Evolutionary conservation across 1,284 basidiomycete genomes (phyloP), one percentile per base, ranked within the genome.

Genomic region (Entoloma clypeatum): DNA sequence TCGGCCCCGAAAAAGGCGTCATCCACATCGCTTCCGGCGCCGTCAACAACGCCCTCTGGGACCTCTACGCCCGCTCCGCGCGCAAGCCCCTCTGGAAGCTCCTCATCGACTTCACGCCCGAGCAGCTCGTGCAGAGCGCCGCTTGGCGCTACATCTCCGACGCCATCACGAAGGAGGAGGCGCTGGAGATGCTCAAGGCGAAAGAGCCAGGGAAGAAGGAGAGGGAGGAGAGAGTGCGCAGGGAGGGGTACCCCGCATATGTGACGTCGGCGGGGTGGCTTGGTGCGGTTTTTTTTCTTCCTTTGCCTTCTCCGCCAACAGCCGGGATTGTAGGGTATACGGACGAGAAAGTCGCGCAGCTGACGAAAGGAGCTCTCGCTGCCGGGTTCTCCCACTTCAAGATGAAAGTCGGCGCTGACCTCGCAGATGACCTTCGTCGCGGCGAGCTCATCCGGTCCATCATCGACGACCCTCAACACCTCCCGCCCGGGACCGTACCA

Each of bases 341-440:
- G 21, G 92, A 97, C 58, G 92, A 93, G 58, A 97, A 97, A 62
- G 81, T 97, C 33, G 78, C 81, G 3, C 77, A 81, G 11, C 75
- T 98, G 40, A 96, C 91, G 2, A 84, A 83, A 56, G 87, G 90
- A 59, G 89, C 92, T 21, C 74, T 98, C 39, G 65, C 74, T 18
- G 80, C 79, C 37, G 93, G 93, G 21, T 95, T 95, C 77, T 92
- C 90, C 69, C 90, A 93, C 67, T 94, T 95, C 77, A 94, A 94
- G 71, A 92, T 95, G 83, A 97, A 97, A 71, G 92, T 98, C 48
- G 94, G 94, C 41, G 84, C 86, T 25, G 75, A 88, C 63, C 72
- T 78, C 39, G 77, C 79, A 27, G 83, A 86, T 58, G 94, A 97
- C 66, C 70, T 94, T 38, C 83, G 91, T 37, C 81, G 94, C 48